Conservation (phyloP, 2,329 filamentous ascomycete species). For the Fonsecaea erecta region DNA sequence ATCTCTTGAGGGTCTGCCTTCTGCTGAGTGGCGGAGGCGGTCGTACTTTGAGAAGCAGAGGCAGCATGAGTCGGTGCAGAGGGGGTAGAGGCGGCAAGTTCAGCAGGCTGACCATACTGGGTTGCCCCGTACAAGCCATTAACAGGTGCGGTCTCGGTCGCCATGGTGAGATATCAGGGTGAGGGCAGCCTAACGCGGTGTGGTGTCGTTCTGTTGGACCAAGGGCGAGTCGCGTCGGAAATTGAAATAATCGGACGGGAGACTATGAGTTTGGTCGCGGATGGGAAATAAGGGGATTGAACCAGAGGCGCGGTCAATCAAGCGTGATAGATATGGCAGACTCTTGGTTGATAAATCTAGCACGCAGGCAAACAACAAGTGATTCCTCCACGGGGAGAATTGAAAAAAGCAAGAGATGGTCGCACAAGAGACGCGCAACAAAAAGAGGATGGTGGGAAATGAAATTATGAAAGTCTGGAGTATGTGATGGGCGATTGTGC, state of each 20-base stretch:
- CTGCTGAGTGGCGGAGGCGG: constrained; percentile 41
- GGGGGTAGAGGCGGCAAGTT: constrained; percentile 37
- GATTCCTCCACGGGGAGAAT: background rate
- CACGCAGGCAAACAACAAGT: constrained; percentile 14
- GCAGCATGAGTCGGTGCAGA: constrained; percentile 33
- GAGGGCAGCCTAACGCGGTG: constrained; percentile 13
- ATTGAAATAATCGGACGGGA: background rate
- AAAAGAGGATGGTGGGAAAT: background rate
- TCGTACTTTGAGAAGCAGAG: constrained; percentile 37
- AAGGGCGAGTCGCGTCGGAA: constrained; percentile 8
- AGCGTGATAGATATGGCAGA: constrained; percentile 13
- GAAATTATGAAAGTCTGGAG: constrained; percentile 11
- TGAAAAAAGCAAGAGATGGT: background rate
- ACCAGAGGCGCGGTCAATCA: constrained; percentile 14
- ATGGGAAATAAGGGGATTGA: background rate
- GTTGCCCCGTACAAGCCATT: constrained; percentile 36
- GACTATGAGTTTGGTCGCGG: background rate
- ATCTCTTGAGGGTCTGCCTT: constrained; percentile 73
- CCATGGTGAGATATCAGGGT: constrained; percentile 29
- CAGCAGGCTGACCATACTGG: constrained; percentile 37
- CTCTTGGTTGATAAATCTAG: constrained; percentile 17
- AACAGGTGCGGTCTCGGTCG: constrained; percentile 34
- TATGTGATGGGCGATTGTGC: constrained; percentile 2
- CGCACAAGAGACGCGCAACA: constrained; percentile 5
- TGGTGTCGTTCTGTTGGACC: background rate